phyloP scores from a whole-genome alignment of 192 early-diverging fungal genomes.

The Coemansia sp. region DNA sequence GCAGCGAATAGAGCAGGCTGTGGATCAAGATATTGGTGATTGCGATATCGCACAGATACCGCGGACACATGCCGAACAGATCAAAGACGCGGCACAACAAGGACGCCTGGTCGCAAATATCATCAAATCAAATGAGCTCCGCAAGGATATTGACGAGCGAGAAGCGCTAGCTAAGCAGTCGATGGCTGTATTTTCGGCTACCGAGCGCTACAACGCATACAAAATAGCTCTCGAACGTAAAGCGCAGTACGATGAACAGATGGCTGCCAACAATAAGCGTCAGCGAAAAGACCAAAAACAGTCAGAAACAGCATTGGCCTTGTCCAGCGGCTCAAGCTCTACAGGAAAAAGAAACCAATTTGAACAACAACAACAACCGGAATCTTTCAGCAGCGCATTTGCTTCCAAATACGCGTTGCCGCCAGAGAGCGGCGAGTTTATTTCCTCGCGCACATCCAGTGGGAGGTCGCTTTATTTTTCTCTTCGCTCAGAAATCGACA shows the following conservation, averaged over 20 bases:
- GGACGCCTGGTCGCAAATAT: slow-evolving; percentile 18
- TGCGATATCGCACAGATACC: no score
- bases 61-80: slow-evolving; percentile 36
- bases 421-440: slow-evolving; percentile 42
- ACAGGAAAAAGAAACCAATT: not conserved
- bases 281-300: slow-evolving; percentile 9
- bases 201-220: slow-evolving; percentile 32
- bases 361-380: not conserved
- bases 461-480: slow-evolving; percentile 39
- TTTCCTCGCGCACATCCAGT: slow-evolving; percentile 26
- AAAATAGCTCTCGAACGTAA: slow-evolving; percentile 19
- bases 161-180: not conserved
- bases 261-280: slow-evolving; percentile 11
- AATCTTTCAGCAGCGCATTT: not conserved
- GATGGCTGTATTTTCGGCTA: slow-evolving; percentile 20
- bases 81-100: slow-evolving; percentile 52
- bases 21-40: not conserved
- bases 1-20: not conserved
- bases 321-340: not conserved
- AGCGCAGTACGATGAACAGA: slow-evolving; percentile 1
- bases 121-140: not conserved
- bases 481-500: slow-evolving; percentile 14
- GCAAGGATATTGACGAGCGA: not conserved
- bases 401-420: slow-evolving; percentile 29
- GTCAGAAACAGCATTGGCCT: not conserved